A percentile compares a stretch with the other conserved stretches of the same genome.
Conservation (phyloP, 2,329 filamentous ascomycete species). For the Aureobasidium sp. region DNA sequence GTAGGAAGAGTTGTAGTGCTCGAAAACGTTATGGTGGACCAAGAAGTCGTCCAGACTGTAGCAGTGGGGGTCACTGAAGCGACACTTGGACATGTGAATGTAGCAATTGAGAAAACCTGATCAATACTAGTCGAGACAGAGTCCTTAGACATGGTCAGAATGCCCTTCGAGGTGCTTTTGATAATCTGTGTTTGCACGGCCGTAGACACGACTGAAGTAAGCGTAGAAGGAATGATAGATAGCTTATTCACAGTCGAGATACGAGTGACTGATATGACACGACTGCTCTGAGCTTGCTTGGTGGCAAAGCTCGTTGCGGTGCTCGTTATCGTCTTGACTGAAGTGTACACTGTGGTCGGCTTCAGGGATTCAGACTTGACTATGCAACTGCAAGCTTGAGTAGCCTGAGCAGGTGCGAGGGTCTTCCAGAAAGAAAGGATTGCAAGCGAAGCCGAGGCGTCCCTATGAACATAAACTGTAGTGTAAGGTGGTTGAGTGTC, state of each 20-base stretch:
- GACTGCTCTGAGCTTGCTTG: background rate
- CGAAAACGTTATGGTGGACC: background rate
- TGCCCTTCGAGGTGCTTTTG: background rate
- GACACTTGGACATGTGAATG: background rate
- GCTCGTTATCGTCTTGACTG: background rate
- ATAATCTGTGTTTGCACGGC: background rate
- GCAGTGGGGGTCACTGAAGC: background rate
- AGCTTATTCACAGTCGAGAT: background rate
- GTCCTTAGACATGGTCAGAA: background rate
- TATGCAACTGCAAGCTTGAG: background rate
- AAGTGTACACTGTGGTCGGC: background rate
- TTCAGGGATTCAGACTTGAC: background rate
- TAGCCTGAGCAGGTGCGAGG: background rate
- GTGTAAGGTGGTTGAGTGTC: background rate
- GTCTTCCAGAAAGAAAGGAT: background rate
- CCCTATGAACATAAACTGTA: background rate
- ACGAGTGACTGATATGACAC: background rate
- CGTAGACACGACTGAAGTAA: background rate
- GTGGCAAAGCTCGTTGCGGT: background rate
- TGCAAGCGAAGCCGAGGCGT: background rate
- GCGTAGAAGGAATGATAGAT: background rate
- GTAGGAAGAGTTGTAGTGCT: background rate
- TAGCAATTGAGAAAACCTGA: background rate
- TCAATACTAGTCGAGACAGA: background rate
- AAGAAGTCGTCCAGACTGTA: background rate